A percentile compares a stretch with the other conserved stretches of the same genome.
Evolutionary conservation across 176 grass and related monocot species (phyloP).

Genomic region (Thinopyrum elongatum): DNA sequence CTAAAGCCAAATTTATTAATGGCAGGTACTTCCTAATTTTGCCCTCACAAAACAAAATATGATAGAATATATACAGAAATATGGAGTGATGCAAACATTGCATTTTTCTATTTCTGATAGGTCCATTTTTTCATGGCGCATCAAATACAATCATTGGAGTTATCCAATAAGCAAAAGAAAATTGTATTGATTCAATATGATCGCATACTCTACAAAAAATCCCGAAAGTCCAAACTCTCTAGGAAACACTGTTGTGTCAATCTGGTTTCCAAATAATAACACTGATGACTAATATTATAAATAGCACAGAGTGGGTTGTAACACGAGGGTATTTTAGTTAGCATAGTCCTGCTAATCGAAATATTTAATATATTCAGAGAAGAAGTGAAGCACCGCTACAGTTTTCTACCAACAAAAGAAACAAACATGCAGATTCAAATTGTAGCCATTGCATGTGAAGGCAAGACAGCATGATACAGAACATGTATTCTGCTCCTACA

Average conservation of each 20-base stretch:
- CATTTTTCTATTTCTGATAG: not conserved
- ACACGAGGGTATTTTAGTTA: not conserved
- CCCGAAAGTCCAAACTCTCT: not conserved
- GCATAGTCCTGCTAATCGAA: not conserved
- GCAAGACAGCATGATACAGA: not conserved
- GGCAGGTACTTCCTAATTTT: not conserved
- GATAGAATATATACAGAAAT: slow-evolving; percentile 10
- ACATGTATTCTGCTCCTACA: not conserved
- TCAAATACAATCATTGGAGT: slow-evolving; percentile 26
- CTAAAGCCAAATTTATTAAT: slow-evolving; percentile 16
- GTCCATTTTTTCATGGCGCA: not conserved
- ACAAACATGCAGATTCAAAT: not conserved
- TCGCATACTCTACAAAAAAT: not conserved
- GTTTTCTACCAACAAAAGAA: not conserved
- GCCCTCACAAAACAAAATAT: slow-evolving; percentile 11
- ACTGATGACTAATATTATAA: not conserved
- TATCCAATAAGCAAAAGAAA: not conserved
- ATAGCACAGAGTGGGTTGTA: not conserved
- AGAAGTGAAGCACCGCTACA: not conserved
- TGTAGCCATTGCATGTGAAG: not conserved
- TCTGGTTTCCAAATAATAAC: not conserved
- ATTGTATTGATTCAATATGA: slow-evolving; percentile 16
- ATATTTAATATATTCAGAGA: not conserved
- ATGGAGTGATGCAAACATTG: not conserved
- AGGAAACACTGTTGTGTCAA: slow-evolving; percentile 4